These are phyloP conservation scores for Pseudocercospora fuligena DNA, from an alignment of 2,329 filamentous ascomycete genomes.

Conservation along the genomic window DNA sequence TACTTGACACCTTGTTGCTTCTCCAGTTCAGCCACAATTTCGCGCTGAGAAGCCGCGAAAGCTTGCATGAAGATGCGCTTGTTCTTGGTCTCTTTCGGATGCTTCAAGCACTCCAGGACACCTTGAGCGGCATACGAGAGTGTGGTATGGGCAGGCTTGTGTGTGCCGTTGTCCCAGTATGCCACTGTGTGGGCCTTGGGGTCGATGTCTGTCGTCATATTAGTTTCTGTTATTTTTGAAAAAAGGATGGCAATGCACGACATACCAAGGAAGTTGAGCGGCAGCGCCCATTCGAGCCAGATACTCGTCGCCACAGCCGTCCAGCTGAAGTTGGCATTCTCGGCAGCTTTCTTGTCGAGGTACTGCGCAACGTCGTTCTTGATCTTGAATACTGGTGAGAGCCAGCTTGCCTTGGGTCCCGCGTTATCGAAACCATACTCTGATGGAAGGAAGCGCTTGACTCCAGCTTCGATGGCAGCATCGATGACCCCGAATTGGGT, in stretches of 20 bases:
- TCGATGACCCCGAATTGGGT: conserved; percentile 44
- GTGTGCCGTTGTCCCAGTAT: conserved; percentile 41
- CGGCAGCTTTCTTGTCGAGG: conserved; percentile 33
- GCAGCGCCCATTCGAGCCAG: conserved; percentile 41
- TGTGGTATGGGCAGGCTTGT: conserved; percentile 37
- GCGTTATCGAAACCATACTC: conserved; percentile 48
- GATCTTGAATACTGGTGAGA: conserved; percentile 41
- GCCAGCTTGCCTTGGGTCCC: conserved; percentile 35
- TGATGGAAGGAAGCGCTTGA: conserved; percentile 48
- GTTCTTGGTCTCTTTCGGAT: conserved; percentile 40
- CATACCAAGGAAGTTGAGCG: conserved; percentile 29
- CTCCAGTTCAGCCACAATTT: conserved; percentile 68
- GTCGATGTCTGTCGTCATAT: conserved; percentile 26
- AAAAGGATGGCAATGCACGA: conserved; percentile 23
- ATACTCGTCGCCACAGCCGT: conserved; percentile 38
- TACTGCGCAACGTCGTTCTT: conserved; percentile 44
- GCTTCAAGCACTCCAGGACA: conserved; percentile 36
- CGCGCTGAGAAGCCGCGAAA: conserved; percentile 66
- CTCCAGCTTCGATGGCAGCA: conserved; percentile 47
- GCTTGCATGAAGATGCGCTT: conserved; percentile 64
- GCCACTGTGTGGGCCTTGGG: conserved; percentile 17
- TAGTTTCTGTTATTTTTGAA: conserved; percentile 4
- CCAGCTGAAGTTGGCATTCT: conserved; percentile 36
- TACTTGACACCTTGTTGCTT: conserved; percentile 64
- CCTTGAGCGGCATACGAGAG: conserved; percentile 38